These are phyloP conservation scores for Colletotrichum higginsianum DNA, from an alignment of 2,329 filamentous ascomycete species.

Conservation along the genomic window DNA sequence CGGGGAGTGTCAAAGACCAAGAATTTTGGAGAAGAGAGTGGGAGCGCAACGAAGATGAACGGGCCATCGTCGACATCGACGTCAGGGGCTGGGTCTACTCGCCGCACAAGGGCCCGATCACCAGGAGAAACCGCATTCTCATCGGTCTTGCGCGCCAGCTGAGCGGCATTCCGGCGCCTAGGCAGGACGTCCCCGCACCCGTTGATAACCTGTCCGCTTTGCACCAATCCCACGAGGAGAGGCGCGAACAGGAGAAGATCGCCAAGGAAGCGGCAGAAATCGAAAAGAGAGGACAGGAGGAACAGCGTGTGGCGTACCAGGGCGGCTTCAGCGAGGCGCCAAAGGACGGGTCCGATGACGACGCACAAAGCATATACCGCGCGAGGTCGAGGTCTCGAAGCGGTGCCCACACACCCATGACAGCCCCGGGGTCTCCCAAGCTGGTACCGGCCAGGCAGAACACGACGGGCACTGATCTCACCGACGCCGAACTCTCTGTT, in stretches of 20 bases:
- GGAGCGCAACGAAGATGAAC: conserved; percentile 84
- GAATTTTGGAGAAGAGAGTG: conserved; percentile 86
- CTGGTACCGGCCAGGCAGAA: conserved; percentile 55
- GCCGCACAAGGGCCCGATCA: conserved; percentile 88
- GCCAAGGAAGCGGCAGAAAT: conserved; percentile 83
- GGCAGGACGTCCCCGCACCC: conserved; percentile 48
- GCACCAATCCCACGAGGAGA: conserved; percentile 63
- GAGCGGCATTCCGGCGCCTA: conserved; percentile 85
- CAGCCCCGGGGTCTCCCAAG: conserved; percentile 61
- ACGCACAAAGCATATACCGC: conserved; percentile 51
- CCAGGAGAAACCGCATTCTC: conserved; percentile 86
- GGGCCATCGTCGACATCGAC: conserved; percentile 92
- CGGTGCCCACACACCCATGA: conserved; percentile 55
- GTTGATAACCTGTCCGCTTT: conserved; percentile 45
- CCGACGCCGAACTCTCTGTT: conserved; percentile 79
- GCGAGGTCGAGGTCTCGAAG: conserved; percentile 47
- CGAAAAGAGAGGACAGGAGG: conserved; percentile 77
- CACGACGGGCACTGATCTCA: conserved; percentile 72
- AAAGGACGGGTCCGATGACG: conserved; percentile 60
- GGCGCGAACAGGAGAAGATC: conserved; percentile 75
- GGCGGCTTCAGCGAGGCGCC: conserved; percentile 82
- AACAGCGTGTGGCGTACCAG: conserved; percentile 78
- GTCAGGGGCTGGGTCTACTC: conserved; percentile 96
- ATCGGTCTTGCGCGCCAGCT: conserved; percentile 89
- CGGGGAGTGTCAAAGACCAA: conserved; percentile 69